A percentile compares a stretch with the other conserved stretches of the same genome.
Conservation (phyloP, 2,329 filamentous ascomycete species). For the Aspergillus ochraceus region DNA sequence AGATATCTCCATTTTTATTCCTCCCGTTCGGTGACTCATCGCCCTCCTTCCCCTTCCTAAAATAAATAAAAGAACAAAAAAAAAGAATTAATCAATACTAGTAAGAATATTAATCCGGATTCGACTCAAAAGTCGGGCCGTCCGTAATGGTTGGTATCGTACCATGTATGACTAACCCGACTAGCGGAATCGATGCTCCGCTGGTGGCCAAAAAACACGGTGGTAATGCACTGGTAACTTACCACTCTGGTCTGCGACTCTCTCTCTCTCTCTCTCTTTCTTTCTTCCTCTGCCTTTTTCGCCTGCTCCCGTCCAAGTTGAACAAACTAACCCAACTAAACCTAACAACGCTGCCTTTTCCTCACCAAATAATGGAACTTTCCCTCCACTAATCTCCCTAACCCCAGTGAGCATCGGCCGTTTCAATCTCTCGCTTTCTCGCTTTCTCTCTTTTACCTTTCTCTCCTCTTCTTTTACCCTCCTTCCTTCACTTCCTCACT, state of each 20-base stretch:
- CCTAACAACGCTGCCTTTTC: not conserved
- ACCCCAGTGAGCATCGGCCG: constrained; percentile 18
- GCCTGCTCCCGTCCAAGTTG: not conserved
- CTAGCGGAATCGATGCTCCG: not conserved
- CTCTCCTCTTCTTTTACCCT: constrained; percentile 8
- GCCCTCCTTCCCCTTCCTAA: not conserved
- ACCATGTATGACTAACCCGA: constrained; percentile 7
- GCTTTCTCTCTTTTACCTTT: constrained; percentile 9
- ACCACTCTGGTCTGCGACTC: not conserved
- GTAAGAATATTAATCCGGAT: not conserved
- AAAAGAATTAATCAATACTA: not conserved
- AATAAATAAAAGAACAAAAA: too few species aligned
- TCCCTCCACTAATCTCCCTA: constrained; percentile 14
- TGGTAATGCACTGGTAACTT: not conserved
- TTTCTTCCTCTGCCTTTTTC: not conserved
- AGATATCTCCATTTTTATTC: not conserved
- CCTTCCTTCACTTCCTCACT: constrained; percentile 5
- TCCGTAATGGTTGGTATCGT: constrained; percentile 6
- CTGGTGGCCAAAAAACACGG: constrained; percentile 16
- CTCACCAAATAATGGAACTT: not conserved
- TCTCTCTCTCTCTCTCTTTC: not conserved
- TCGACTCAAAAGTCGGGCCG: not conserved
- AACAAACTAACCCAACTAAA: not conserved
- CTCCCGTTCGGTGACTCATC: not conserved
- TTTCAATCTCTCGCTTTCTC: constrained; percentile 19